These are phyloP conservation scores for Zygosaccharomyces kombuchaensis DNA, from an alignment of 805 yeast species.

Conservation along the genomic window DNA sequence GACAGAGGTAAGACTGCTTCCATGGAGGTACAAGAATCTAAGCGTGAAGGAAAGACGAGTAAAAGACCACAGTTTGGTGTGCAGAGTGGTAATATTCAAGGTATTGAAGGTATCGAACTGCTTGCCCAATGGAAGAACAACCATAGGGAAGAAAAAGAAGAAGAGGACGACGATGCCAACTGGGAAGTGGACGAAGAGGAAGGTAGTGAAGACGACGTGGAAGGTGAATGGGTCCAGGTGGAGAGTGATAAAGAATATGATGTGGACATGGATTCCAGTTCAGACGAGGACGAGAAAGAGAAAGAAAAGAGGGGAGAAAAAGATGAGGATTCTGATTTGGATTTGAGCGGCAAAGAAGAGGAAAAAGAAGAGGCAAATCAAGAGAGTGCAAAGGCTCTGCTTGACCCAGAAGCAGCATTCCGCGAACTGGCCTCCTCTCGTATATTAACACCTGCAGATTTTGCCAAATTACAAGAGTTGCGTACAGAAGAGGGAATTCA, in stretches of 20 bases:
- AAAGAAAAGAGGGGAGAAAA: slow-evolving; percentile 36
- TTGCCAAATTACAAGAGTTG: slow-evolving; percentile 89
- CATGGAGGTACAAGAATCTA: slow-evolving; percentile 67
- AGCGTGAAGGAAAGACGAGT: slow-evolving; percentile 40
- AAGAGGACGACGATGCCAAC: slow-evolving; percentile 57
- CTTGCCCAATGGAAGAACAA: slow-evolving; percentile 69
- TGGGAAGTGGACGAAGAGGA: slow-evolving; percentile 54
- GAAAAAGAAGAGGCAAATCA: slow-evolving; percentile 20
- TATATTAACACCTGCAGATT: slow-evolving; percentile 95
- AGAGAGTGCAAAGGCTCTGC: slow-evolving; percentile 24
- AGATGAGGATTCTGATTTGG: slow-evolving; percentile 43
- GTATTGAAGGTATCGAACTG: slow-evolving; percentile 88
- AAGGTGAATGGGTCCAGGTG: slow-evolving; percentile 89
- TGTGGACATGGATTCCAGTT: slow-evolving; percentile 46
- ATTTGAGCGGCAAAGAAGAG: slow-evolving; percentile 36
- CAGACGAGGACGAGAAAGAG: slow-evolving; percentile 40
- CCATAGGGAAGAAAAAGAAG: slow-evolving; percentile 52
- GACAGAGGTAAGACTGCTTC: slow-evolving; percentile 93
- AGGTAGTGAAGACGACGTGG: slow-evolving; percentile 44
- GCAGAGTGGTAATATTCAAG: slow-evolving; percentile 56
- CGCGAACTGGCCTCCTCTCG: slow-evolving; percentile 62
- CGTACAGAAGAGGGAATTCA: slow-evolving; percentile 81
- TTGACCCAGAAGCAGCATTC: slow-evolving; percentile 40
- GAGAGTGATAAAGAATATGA: slow-evolving; percentile 76
- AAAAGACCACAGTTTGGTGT: slow-evolving; percentile 63